Conservation (phyloP, 2,329 filamentous ascomycete genomes). For the Colletotrichum sp. region DNA sequence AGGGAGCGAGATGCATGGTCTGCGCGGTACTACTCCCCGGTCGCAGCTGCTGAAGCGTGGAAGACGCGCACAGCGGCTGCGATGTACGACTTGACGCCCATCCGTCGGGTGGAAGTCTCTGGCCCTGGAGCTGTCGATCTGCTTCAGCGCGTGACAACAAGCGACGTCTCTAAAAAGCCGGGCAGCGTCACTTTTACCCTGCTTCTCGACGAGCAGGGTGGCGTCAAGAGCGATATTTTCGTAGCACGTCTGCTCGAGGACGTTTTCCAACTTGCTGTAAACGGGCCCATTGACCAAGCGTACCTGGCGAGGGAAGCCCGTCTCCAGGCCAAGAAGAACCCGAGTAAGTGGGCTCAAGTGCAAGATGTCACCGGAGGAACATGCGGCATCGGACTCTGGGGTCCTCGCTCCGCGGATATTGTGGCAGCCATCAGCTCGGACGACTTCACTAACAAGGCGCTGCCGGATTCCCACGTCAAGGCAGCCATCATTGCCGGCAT, state of each 20-base stretch:
- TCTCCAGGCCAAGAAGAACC: conserved; percentile 43
- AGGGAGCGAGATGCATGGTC: conserved; percentile 65
- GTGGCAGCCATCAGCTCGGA: conserved; percentile 48
- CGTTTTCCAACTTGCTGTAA: conserved; percentile 61
- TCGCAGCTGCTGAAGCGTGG: conserved; percentile 66
- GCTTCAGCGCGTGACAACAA: conserved; percentile 58
- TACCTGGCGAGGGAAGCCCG: conserved; percentile 61
- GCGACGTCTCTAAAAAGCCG: conserved; percentile 49
- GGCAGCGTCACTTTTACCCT: conserved; percentile 62
- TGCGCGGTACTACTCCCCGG: conserved; percentile 59
- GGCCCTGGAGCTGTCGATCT: conserved; percentile 62
- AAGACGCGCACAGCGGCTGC: conserved; percentile 67
- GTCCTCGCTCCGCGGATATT: conserved; percentile 59
- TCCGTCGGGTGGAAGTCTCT: conserved; percentile 61
- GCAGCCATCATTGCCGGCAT: conserved; percentile 55
- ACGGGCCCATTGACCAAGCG: conserved; percentile 57
- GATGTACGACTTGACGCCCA: conserved; percentile 67
- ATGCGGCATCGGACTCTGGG: conserved; percentile 68
- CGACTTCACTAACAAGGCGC: conserved; percentile 48
- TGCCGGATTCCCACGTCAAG: conserved; percentile 58
- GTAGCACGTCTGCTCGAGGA: conserved; percentile 56
- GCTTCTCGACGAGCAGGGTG: conserved; percentile 56
- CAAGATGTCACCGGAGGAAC: conserved; percentile 65
- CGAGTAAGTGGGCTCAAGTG: conserved; percentile 52
- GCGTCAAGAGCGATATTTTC: conserved; percentile 62